Evolutionary conservation across 176 grass and related monocot genomes (phyloP).

Genomic region (Panicum miliaceum): DNA sequence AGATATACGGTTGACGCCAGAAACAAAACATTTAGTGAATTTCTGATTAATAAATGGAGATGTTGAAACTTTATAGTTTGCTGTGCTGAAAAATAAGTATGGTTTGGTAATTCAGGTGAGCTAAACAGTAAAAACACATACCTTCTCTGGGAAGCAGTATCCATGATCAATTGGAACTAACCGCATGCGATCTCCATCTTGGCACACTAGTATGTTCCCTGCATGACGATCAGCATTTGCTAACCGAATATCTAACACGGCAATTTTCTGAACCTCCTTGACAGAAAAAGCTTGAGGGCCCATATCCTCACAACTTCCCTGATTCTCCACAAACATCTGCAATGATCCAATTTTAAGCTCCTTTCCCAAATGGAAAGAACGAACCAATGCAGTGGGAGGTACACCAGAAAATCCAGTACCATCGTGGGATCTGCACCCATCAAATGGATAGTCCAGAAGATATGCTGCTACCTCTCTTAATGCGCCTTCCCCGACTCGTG

Average conservation of each 20-base stretch:
- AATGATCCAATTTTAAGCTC: conserved; percentile 74
- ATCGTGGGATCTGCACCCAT: background rate
- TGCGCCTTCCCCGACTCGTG: conserved; percentile 69
- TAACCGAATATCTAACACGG: conserved; percentile 79
- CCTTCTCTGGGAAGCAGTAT: conserved; percentile 85
- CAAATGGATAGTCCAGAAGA: conserved; percentile 65
- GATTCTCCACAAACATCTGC: conserved; percentile 75
- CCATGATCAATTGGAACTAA: conserved; percentile 90
- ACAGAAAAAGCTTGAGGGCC: conserved; percentile 63
- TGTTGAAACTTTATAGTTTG: background rate
- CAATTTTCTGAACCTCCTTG: conserved; percentile 78
- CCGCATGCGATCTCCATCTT: conserved; percentile 30
- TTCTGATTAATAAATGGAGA: background rate
- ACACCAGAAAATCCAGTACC: conserved; percentile 67
- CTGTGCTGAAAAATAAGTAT: background rate
- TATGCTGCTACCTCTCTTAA: conserved; percentile 87
- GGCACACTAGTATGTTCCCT: conserved; percentile 70
- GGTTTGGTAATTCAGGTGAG: background rate
- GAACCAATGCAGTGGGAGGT: conserved; percentile 72
- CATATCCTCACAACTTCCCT: conserved; percentile 75
- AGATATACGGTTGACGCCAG: background rate
- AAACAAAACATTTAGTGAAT: background rate
- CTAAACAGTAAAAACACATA: background rate
- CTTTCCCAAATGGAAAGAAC: conserved; percentile 54
- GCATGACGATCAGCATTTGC: conserved; percentile 85